Base-by-base conservation (phyloP, 495 filamentous ascomycete species). In the Talaromyces trachyspermus region DNA sequence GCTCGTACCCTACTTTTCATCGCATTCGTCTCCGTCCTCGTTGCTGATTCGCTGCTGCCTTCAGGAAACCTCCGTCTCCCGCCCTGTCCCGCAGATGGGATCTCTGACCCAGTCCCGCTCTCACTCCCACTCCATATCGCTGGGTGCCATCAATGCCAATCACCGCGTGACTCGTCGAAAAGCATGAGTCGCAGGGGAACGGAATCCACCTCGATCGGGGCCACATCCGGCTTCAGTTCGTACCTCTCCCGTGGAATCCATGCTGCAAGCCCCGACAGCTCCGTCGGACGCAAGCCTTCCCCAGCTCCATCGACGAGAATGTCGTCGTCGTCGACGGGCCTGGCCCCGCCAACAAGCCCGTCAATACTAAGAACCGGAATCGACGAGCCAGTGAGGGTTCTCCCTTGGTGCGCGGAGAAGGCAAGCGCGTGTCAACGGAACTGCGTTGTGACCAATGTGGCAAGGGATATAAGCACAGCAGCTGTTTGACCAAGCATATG, bases 401-500 rank as follows among this genome's bases (percentile, higher is more conserved):
- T 53, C 80, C 83, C 51, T 71, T 88, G 54, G 74, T 72, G 55
- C 92, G 89, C 68, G 74, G 70, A 51, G 86, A 88, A 53, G 80
- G 79, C 56, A 89, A 83, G 64, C 84, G 81, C 64, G 71, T 71
- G 64, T 85, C 81, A 56, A 79, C 81, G 55, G 91, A 96, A 63
- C 77, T 98, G 60, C 86, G 87, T 69, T 98, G 92, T 72, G 90
- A 96, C 61, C 92, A 87, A 69, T 98, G 92, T 76, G 92, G 92
- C 67, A 98, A 98, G 78, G 89, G 88, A 71, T 98, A 98, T 82
- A 98, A 98, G 84, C 92, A 98, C 80, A 91, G 91, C 82, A 97
- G 94, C 77, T 98, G 92, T 84, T 83, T 98, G 75, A 92, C 88
- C 65, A 98, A 98, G 81, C 92, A 98, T 84, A 88, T 96, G 92